Evolutionary conservation across 1,284 basidiomycete genomes (phyloP).

Genomic region (Malassezia furfur): DNA sequence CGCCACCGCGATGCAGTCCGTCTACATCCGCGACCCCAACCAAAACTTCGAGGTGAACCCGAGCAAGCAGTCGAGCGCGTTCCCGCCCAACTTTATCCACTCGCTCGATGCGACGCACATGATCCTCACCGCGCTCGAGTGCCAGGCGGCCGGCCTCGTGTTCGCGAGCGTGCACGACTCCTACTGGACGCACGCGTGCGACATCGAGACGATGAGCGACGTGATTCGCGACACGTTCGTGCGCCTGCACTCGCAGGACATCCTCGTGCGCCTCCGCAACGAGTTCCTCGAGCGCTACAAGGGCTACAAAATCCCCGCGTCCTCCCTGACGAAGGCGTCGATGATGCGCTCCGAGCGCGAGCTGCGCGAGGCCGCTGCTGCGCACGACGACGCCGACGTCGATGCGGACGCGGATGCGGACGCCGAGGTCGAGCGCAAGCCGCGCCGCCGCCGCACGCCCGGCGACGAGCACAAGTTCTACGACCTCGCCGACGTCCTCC

Average conservation of each 20-base stretch:
- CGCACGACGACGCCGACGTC: not conserved
- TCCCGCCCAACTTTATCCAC: constrained; percentile 98
- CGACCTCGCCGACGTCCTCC: constrained; percentile 65
- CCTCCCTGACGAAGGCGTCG: constrained; percentile 16
- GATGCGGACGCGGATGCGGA: constrained; percentile 7
- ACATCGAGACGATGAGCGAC: constrained; percentile 78
- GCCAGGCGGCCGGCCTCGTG: constrained; percentile 50
- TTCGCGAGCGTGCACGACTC: constrained; percentile 98
- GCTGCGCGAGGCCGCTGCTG: constrained; percentile 9
- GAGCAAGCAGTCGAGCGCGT: constrained; percentile 82
- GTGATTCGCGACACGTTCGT: constrained; percentile 90
- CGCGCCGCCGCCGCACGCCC: constrained; percentile 4
- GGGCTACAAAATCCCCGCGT: constrained; percentile 32
- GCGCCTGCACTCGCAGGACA: constrained; percentile 75
- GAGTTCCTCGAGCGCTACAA: constrained; percentile 47
- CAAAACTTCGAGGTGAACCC: constrained; percentile 70
- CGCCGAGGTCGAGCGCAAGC: constrained; percentile 12
- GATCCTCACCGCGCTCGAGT: constrained; percentile 92
- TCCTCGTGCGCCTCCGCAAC: constrained; percentile 56
- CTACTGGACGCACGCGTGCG: constrained; percentile 92
- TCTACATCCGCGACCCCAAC: constrained; percentile 87
- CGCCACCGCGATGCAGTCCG: constrained; percentile 71
- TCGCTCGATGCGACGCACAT: constrained; percentile 97
- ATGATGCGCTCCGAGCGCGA: constrained; percentile 9
- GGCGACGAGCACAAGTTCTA: constrained; percentile 55